phyloP scores from a whole-genome alignment of 805 yeast genomes.

The Ogataea trehaloabstinens region DNA sequence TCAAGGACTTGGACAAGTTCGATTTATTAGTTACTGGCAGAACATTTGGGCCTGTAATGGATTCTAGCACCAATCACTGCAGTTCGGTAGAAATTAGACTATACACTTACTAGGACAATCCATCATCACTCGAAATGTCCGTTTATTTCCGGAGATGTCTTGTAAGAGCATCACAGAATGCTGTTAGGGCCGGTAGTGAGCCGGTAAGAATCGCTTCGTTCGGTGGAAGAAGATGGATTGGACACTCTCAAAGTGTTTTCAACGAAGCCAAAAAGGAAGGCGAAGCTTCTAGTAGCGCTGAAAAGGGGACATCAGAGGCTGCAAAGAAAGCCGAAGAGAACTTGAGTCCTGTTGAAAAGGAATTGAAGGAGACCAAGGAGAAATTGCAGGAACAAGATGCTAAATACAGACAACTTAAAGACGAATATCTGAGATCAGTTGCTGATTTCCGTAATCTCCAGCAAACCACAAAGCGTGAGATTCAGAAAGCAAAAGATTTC shows the following conservation, averaged over 20 bases:
- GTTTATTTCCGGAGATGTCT: not conserved
- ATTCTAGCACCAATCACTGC: too few species aligned
- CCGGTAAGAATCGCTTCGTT: not conserved
- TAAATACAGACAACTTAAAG: conserved; percentile 79
- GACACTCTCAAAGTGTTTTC: conserved; percentile 20
- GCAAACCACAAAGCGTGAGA: conserved; percentile 83
- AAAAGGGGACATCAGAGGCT: too few species aligned
- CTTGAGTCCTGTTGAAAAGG: conserved; percentile 28
- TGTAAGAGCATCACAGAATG: not conserved
- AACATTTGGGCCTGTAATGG: too few species aligned
- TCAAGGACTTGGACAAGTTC: too few species aligned
- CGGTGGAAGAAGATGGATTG: conserved; percentile 20
- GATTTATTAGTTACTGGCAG: too few species aligned
- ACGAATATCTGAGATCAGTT: conserved; percentile 74
- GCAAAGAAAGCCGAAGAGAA: conserved; percentile 10
- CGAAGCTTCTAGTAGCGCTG: conserved; percentile 4
- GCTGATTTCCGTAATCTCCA: conserved; percentile 94
- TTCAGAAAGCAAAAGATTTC: conserved; percentile 83
- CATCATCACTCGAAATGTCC: not conserved
- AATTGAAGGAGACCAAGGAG: conserved; percentile 42
- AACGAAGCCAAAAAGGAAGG: conserved; percentile 30
- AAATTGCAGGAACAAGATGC: conserved; percentile 61
- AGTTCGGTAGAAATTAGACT: too few species aligned
- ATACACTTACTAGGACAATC: too few species aligned
- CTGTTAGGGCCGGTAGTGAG: not conserved